Base-by-base conservation (phyloP, 1,139 yeast genomes). In the Neolecta irregularis region DNA sequence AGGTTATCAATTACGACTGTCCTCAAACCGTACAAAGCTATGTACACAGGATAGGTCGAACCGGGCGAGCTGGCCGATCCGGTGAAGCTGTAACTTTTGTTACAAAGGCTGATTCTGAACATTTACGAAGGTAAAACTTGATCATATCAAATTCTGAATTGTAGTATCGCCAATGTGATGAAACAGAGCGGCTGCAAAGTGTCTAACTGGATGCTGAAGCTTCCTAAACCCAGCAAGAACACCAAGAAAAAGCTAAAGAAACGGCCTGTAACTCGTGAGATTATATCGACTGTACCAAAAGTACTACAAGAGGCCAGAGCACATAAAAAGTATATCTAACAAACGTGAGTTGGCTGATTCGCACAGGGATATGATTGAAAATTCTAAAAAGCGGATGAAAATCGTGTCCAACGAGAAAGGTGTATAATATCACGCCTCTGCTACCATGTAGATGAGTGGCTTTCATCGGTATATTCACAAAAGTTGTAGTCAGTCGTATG, bases 1-100 rank as follows among this genome's bases (percentile, higher is more conserved):
- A 88, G 42, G 96, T 91, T 23, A 79, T 91, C 47, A 91, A 91
- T 57, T 91, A 88, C 54, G 99, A 91, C 58, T 93, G 88, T 4
- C 99, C 99, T 11, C 81, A 74, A 48, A 70, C 78, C 35, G 81
- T 96, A 0, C 96, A 88, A 55, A 76, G 94, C 0, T 91, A 91
- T 54, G 94, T 91, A 30, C 99, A 91, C 56, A 71, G 99, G 60
- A 81, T 91, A 48, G 99, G 99, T 56, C 77, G 99, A 64, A 88
- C 98, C 2, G 99, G 98, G 46, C 75, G 99, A 64, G 94, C 88
- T 34, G 94, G 94, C 1, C 71, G 77, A 45, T 50, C 60, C 2
- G 98, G 98, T 42, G 68, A 66, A 47, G 95, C 98, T 0, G 71
- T 88, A 17, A 91, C 98, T 0, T 76, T 85, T 46, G 91, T 79